Base-by-base conservation (phyloP, 2,329 filamentous ascomycete species). In the Colletotrichum higginsianum region DNA sequence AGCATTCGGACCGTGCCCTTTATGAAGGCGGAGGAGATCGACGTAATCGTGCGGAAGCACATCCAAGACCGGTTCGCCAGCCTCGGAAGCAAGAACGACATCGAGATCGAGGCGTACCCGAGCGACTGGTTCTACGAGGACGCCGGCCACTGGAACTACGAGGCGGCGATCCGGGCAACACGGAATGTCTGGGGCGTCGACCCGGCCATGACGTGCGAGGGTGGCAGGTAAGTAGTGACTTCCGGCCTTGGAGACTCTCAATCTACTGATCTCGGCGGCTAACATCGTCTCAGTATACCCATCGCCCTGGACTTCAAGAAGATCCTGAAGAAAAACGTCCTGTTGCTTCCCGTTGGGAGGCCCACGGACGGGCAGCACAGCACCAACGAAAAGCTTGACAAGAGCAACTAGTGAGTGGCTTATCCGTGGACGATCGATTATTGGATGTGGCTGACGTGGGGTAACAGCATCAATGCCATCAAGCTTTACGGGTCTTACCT, bases 81-180 rank as follows among this genome's bases (percentile, higher is more conserved):
- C 83, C 88, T 98, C 35, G 90, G 90, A 75, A 96, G 93, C 84
- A 98, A 98, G 88, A 99, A 99, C 87, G 95, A 88, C 13, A 83
- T 97, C 79, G 93, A 94, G 77, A 91, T 95, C 65, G 91, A 88
- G 80, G 92, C 95, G 83, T 96, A 99, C 86, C 92, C 91, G 71
- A 96, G 96, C 76, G 98, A 98, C 85, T 99, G 96, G 96, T 99
- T 96, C 96, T 95, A 97, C 53, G 95, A 96, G 61, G 95, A 93
- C 79, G 95, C 96, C 42, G 96, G 97, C 85, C 96, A 99, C 88
- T 98, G 96, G 95, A 99, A 99, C 88, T 99, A 98, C 85, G 90
- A 91, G 40, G 96, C 96, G 23, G 96, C 96, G 11, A 91, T 92
- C 79, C 98, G 97, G 88, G 96, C 96, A 18, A 94, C 96, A 42